These are phyloP conservation scores for Colletotrichum camelliae DNA, from an alignment of 2,329 filamentous ascomycete genomes.

Conservation along the genomic window DNA sequence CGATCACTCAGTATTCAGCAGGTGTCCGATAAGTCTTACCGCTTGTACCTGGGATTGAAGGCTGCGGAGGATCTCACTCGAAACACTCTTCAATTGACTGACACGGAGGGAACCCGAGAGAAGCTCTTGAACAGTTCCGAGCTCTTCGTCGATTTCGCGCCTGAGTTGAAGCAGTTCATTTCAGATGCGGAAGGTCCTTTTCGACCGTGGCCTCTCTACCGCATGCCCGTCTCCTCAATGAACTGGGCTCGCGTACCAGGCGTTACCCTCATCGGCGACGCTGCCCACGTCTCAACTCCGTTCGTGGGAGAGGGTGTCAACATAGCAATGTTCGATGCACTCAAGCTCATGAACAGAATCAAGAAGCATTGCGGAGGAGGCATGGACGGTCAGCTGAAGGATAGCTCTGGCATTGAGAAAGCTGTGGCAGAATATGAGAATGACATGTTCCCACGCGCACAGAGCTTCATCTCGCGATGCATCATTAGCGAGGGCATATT, in stretches of 20 bases:
- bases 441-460: not conserved
- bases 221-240: not conserved
- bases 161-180: not conserved
- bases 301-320: conserved; percentile 12
- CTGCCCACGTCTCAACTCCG: conserved; percentile 1
- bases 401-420: not conserved
- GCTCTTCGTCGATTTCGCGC: not conserved
- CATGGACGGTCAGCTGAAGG: not conserved
- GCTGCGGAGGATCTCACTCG: not conserved
- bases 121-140: not conserved
- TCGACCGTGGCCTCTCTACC: not conserved
- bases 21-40: not conserved
- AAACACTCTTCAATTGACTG: not conserved
- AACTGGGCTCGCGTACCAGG: not conserved
- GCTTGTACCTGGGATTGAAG: not conserved
- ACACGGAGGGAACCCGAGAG: not conserved
- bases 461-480: not conserved
- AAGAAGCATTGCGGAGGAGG: not conserved
- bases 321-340: conserved; percentile 1
- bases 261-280: not conserved
- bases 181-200: not conserved
- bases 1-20: not conserved
- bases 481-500: not conserved
- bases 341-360: not conserved
- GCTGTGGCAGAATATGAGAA: not conserved